A percentile compares a stretch with the other conserved stretches of the same genome.
These are phyloP conservation scores for Pisolithus albus DNA, from an alignment of 768 basidiomycete genomes.

Conservation along the genomic window DNA sequence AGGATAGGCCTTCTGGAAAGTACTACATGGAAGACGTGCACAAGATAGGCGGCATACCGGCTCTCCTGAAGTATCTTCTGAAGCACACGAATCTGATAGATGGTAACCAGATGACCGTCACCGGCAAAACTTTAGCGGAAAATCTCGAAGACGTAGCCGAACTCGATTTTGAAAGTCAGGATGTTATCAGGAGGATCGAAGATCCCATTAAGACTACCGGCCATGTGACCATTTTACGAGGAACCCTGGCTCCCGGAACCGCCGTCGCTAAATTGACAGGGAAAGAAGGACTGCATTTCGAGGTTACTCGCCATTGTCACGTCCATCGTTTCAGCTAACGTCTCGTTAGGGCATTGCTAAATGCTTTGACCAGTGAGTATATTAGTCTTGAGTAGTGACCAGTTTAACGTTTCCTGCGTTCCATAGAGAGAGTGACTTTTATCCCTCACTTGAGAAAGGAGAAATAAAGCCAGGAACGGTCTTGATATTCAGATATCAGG, in stretches of 20 bases:
- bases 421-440: slow-evolving; percentile 59
- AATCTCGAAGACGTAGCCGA: slow-evolving; percentile 76
- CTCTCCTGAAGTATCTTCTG: slow-evolving; percentile 76
- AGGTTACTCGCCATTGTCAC: slow-evolving; percentile 38
- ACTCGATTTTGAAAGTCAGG: slow-evolving; percentile 64
- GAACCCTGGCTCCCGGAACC: slow-evolving; percentile 82
- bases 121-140: slow-evolving; percentile 83
- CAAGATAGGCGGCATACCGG: slow-evolving; percentile 77
- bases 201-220: slow-evolving; percentile 85
- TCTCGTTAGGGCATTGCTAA: slow-evolving; percentile 55
- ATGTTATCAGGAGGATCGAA: slow-evolving; percentile 63
- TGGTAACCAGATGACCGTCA: slow-evolving; percentile 80
- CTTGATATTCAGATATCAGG: slow-evolving; percentile 81
- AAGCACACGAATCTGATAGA: slow-evolving; percentile 75
- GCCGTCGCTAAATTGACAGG: slow-evolving; percentile 93
- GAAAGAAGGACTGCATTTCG: slow-evolving; percentile 81
- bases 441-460: slow-evolving; percentile 63
- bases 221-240: slow-evolving; percentile 80
- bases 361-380: slow-evolving; percentile 62
- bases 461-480: slow-evolving; percentile 72
- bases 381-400: not conserved
- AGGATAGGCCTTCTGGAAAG: slow-evolving; percentile 65
- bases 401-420: not conserved
- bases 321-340: not conserved
- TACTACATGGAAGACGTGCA: slow-evolving; percentile 92